A percentile compares a stretch with the other conserved stretches of the same genome.
phyloP scores from a whole-genome alignment of 208 protist species.

The Trypanosoma vivax region DNA sequence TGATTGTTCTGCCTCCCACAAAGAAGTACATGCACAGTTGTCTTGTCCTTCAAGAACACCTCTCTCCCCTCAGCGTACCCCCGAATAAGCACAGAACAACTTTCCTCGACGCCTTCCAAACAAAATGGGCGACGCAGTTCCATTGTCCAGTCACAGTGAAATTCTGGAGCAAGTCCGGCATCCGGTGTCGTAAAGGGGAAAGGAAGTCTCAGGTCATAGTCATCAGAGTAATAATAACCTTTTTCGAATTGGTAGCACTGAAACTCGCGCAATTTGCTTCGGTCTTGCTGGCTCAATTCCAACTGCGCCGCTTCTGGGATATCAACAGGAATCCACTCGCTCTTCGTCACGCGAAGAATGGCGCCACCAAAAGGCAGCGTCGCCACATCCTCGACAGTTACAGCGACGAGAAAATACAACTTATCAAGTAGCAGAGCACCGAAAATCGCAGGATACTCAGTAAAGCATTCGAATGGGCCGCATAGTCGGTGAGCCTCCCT shows the following conservation, averaged over 20 bases:
- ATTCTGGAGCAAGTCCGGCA: slow-evolving; percentile 22
- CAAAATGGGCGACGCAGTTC: slow-evolving; percentile 51
- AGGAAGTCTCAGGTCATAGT: slow-evolving; percentile 53
- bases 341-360: slow-evolving; percentile 55
- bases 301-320: slow-evolving; percentile 54
- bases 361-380: slow-evolving; percentile 41
- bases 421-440: slow-evolving; percentile 63
- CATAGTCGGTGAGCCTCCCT: slow-evolving; percentile 34
- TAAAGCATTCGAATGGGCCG: slow-evolving; percentile 55
- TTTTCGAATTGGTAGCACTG: slow-evolving; percentile 51
- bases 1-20: slow-evolving; percentile 68
- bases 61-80: slow-evolving; percentile 60
- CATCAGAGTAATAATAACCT: slow-evolving; percentile 84
- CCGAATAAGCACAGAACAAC: slow-evolving; percentile 65
- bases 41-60: slow-evolving; percentile 30
- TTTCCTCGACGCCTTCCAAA: slow-evolving; percentile 14
- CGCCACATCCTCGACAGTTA: slow-evolving; percentile 26
- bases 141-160: slow-evolving; percentile 73
- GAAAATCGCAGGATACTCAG: slow-evolving; percentile 67
- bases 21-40: slow-evolving; percentile 51
- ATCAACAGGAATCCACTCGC: slow-evolving; percentile 66
- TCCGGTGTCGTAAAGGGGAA: slow-evolving; percentile 55
- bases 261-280: slow-evolving; percentile 62
- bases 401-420: slow-evolving; percentile 78
- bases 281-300: slow-evolving; percentile 36